Conservation (phyloP, 2,329 filamentous ascomycete species). For the Pseudocercospora macadamiae region DNA sequence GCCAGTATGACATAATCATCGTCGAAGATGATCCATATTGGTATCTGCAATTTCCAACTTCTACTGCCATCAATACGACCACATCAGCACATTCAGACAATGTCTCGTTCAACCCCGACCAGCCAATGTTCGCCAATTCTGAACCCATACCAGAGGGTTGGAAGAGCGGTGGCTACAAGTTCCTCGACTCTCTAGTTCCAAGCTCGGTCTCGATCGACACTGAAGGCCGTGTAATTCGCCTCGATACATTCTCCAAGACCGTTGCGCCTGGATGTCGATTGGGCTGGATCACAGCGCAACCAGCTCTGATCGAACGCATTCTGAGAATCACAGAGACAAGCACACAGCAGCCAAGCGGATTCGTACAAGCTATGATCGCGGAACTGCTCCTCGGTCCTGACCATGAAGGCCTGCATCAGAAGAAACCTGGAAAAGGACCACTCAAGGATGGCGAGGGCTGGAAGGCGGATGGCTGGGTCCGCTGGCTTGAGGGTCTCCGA, state of each 20-base stretch:
- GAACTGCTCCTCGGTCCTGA: slow-evolving; percentile 75
- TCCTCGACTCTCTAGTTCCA: slow-evolving; percentile 80
- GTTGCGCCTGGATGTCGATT: slow-evolving; percentile 86
- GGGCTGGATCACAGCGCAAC: slow-evolving; percentile 88
- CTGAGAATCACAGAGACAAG: slow-evolving; percentile 73
- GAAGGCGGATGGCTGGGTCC: slow-evolving; percentile 83
- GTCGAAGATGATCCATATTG: slow-evolving; percentile 95
- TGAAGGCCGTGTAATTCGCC: slow-evolving; percentile 82
- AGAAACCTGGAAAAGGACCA: slow-evolving; percentile 44
- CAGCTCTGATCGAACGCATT: slow-evolving; percentile 73
- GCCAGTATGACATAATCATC: slow-evolving; percentile 85
- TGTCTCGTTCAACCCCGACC: slow-evolving; percentile 34
- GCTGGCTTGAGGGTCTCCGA: slow-evolving; percentile 84
- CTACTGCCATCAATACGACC: slow-evolving; percentile 49
- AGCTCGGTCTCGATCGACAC: slow-evolving; percentile 81
- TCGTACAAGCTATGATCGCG: slow-evolving; percentile 81
- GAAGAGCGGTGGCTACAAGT: slow-evolving; percentile 69
- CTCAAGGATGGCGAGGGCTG: slow-evolving; percentile 64
- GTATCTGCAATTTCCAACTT: slow-evolving; percentile 83
- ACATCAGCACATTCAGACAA: slow-evolving; percentile 33
- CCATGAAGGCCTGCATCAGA: slow-evolving; percentile 50
- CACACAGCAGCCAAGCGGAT: slow-evolving; percentile 85
- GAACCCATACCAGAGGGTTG: slow-evolving; percentile 52
- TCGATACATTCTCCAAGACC: slow-evolving; percentile 94
- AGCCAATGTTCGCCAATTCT: slow-evolving; percentile 46